Evolutionary conservation across 2,329 filamentous ascomycete genomes (phyloP).

Genomic region (Epichloe scottii): DNA sequence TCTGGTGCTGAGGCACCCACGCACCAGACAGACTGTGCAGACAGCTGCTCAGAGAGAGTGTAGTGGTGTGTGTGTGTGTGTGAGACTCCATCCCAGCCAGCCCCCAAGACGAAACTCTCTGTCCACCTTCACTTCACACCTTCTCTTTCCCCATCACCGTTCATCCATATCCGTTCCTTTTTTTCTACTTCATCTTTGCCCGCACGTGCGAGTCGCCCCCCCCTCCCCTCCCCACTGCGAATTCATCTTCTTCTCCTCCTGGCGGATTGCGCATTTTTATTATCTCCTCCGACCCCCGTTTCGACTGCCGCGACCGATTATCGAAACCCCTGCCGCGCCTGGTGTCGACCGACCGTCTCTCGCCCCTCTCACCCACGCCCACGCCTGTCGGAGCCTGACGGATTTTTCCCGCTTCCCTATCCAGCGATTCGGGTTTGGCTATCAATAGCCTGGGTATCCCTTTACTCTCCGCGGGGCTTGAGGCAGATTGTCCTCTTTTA

Average conservation of each 20-base stretch:
- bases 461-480: neutral
- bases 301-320: constrained; percentile 6
- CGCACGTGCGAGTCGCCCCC: constrained; percentile 1
- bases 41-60: neutral
- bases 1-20: constrained; percentile 6
- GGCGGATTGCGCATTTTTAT: constrained; percentile 6
- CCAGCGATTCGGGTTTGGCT: constrained; percentile 12
- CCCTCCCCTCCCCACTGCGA: neutral
- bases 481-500: constrained; percentile 6
- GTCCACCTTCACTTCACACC: constrained; percentile 6
- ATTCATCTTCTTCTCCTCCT: neutral
- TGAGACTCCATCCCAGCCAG: constrained; percentile 6
- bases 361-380: constrained; percentile 13
- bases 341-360: constrained; percentile 5
- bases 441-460: constrained; percentile 14
- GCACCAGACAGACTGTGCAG: neutral
- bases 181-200: neutral
- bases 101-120: constrained; percentile 9
- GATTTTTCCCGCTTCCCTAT: constrained; percentile 7
- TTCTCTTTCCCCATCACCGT: constrained; percentile 7
- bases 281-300: constrained; percentile 1
- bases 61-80: neutral
- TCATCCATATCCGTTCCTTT: constrained; percentile 6
- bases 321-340: constrained; percentile 7
- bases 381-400: constrained; percentile 20